phyloP scores from a whole-genome alignment of 441 rosid species.

The Corymbia calophylla region DNA sequence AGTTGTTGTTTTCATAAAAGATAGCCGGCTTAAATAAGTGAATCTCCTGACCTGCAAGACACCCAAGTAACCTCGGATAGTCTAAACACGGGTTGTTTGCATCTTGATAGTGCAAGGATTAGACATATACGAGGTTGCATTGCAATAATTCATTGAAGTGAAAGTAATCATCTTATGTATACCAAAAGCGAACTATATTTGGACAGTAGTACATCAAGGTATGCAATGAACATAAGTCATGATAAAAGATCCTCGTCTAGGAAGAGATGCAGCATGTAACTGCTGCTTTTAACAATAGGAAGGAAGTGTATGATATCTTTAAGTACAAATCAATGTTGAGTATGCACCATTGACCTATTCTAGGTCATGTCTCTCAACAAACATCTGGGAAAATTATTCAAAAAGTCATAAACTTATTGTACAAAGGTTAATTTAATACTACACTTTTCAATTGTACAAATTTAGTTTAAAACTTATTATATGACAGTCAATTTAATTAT shows the following conservation, averaged over 20 bases:
- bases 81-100: neutral
- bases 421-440: too few species aligned
- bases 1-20: neutral
- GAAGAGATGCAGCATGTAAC: neutral
- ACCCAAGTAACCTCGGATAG: neutral
- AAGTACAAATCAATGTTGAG: neutral
- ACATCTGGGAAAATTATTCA: neutral
- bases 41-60: neutral
- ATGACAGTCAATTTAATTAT: too few species aligned
- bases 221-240: too few species aligned
- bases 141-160: neutral
- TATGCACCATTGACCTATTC: neutral
- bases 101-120: neutral
- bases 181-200: neutral
- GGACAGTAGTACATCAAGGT: too few species aligned
- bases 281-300: neutral
- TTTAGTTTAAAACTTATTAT: too few species aligned
- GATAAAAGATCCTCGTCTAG: too few species aligned
- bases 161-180: neutral
- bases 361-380: neutral
- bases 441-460: too few species aligned
- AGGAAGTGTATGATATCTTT: neutral
- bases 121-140: neutral
- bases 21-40: neutral
- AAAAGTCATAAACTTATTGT: too few species aligned